Evolutionary conservation across 768 basidiomycete genomes (phyloP), one percentile per base, ranked within the genome.

Genomic region (Ramaria rubella): DNA sequence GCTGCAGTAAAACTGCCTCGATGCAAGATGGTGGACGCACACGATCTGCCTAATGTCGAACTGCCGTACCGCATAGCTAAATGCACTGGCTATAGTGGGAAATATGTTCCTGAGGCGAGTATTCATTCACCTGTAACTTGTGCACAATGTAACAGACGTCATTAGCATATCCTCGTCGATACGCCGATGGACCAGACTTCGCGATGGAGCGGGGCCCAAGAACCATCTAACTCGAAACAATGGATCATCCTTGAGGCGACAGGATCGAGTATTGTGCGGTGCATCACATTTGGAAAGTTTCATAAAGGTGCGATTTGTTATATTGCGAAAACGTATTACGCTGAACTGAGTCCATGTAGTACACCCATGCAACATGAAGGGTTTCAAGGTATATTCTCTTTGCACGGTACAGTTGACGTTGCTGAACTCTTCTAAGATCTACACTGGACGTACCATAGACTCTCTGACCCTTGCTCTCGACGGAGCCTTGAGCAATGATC

Each of bases 301-400:
- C 58, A 69, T 49, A 73, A 70, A 60, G 60, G 74, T 73, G 43
- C 23, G 69, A 58, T 29, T 34, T 34, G 23, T 8, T 42, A 7
- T 12, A 2, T 3, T 7, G 14, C 40, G 8, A 42, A 21, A 2
- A n/a, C n/a, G 2, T 17, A 42, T 19, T 42, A 17, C 23, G 40
- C 40, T 42, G 17, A 42, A 49, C 63, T 62, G n/a, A 19, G 42
- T 12, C 58, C 26, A 15, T 58, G n/a, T 58, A 90, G 88, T 78
- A 19, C 88, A 90, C 68, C 87, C 87, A 30, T 91, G 90, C 65
- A 90, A 90, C 63, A 83, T 87, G 83, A 88, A 87, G 65, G 86
- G 90, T 55, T 86, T 91, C 73, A 55, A 55, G 44, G 54, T 55
- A 9, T 27, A 26, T 31, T 45, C 15, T n/a, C n/a, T n/a, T n/a